Conservation (phyloP, 73 alveolate genomes). For the Paramecium sexaurelia region DNA sequence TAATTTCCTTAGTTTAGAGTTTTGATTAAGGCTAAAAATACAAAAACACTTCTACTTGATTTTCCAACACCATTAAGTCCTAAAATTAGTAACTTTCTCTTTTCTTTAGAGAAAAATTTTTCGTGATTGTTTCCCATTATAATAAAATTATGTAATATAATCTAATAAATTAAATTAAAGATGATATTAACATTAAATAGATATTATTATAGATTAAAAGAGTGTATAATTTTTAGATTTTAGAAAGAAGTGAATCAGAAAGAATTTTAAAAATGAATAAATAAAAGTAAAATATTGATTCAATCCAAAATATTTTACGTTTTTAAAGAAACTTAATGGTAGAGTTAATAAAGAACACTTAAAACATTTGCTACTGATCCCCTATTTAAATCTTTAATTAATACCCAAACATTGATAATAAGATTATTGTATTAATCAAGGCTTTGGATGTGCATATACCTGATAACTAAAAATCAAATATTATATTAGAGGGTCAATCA, state of each 20-base stretch:
- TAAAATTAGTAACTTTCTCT: neutral
- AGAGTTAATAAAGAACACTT: neutral
- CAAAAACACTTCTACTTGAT: slow-evolving; percentile 29
- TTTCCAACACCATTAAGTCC: slow-evolving; percentile 9
- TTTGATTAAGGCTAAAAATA: neutral
- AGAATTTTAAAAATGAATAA: neutral
- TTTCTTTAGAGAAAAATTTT: neutral
- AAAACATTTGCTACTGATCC: neutral
- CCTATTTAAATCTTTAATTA: no score
- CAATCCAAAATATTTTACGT: neutral
- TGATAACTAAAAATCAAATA: neutral
- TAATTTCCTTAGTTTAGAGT: neutral
- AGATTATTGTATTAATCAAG: neutral
- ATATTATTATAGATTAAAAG: no score
- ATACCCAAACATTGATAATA: neutral
- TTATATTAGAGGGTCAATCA: neutral
- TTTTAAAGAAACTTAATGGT: neutral
- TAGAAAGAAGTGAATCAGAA: neutral
- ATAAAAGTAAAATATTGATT: neutral
- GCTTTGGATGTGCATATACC: neutral
- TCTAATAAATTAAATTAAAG: neutral
- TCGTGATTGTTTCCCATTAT: neutral
- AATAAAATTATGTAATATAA: neutral
- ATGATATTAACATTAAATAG: no score
- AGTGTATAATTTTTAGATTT: no score